These are phyloP conservation scores for Bidens hawaiensis DNA, from an alignment of 140 eudicot genomes.

Conservation along the genomic window DNA sequence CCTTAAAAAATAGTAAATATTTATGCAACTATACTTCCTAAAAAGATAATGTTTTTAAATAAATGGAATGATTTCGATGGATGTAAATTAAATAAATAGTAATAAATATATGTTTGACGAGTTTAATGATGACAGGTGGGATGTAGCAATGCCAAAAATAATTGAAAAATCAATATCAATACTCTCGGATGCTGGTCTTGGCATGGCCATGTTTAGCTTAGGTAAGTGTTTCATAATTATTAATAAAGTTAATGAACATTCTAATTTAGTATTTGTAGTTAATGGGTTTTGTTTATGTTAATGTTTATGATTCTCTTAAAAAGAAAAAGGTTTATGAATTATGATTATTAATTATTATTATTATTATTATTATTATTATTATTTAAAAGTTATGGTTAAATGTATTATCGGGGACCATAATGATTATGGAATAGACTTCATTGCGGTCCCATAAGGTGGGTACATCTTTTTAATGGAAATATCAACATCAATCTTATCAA, in stretches of 20 bases:
- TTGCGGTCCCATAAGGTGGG: constrained; percentile 22
- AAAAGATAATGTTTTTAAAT: not conserved
- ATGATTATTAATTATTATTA: not conserved
- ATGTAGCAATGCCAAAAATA: constrained; percentile 83
- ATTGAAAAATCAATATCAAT: constrained; percentile 70
- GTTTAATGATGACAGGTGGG: constrained; percentile 59
- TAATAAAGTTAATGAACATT: not conserved
- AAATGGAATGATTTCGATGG: not conserved
- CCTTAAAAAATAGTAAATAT: too few relatives aligned
- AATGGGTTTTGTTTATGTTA: not conserved
- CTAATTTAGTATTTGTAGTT: not conserved
- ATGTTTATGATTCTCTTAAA: too few relatives aligned
- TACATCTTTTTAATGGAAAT: constrained; percentile 10
- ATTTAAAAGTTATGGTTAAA: constrained; percentile 16
- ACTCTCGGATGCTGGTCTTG: constrained; percentile 98
- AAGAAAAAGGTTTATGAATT: too few relatives aligned
- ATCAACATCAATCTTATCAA: constrained; percentile 26
- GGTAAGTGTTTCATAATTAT: constrained; percentile 38
- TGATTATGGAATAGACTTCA: constrained; percentile 26
- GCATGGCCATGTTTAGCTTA: constrained; percentile 99
- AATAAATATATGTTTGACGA: constrained; percentile 5
- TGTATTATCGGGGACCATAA: constrained; percentile 15
- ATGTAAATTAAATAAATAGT: not conserved
- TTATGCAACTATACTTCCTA: not conserved
- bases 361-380: not conserved